Evolutionary conservation across 192 early-diverging fungal species (phyloP), one percentile per base, ranked within the genome.

Genomic region (Mortierella alpina): DNA sequence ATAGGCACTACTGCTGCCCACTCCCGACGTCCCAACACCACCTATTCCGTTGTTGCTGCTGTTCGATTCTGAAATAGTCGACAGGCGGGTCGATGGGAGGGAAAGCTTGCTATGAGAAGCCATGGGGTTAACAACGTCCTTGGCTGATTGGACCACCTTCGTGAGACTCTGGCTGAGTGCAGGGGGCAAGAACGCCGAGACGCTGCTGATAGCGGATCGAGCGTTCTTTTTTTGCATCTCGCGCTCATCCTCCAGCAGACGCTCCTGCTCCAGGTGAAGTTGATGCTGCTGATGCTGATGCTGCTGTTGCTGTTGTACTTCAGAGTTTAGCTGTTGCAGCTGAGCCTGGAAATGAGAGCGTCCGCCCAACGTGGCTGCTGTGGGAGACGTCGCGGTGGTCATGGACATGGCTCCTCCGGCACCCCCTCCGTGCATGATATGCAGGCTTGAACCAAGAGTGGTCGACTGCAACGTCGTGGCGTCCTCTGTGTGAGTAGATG

Each of bases 181-280:
- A 9, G 77, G 70, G 6, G 70, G 77, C 31, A 72, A 44, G 22
- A 68, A 80, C 5, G 45, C 56, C 9, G 77, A 80, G 15, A 69
- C 66, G 17, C 75, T 47, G 12, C 53, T 59, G 41, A 72, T 53
- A 6, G 63, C 70, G 7, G 77, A 68, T 53, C 77, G 59, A 17
- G 77, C 51, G 31, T 72, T 80, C 77, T 68, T 72, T 44, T 80
- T 80, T 23, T 80, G 77, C 12, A 50, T 4, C 17, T 80, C 77
- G 13, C 54, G 51, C 48, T 72, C 77, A 15, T 80, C 59, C 53
- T 62, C 69, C 46, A 70, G 56, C 5, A 53, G 20, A 57, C 52
- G 68, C 11, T 68, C 47, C 17, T 72, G 70, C 7, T 60, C 42
- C 31, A 63, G 66, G 23, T 72, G 68, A 12, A 62, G 63, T 11